phyloP scores from a whole-genome alignment of 2,329 filamentous ascomycete genomes.

The Fusarium sp. region DNA sequence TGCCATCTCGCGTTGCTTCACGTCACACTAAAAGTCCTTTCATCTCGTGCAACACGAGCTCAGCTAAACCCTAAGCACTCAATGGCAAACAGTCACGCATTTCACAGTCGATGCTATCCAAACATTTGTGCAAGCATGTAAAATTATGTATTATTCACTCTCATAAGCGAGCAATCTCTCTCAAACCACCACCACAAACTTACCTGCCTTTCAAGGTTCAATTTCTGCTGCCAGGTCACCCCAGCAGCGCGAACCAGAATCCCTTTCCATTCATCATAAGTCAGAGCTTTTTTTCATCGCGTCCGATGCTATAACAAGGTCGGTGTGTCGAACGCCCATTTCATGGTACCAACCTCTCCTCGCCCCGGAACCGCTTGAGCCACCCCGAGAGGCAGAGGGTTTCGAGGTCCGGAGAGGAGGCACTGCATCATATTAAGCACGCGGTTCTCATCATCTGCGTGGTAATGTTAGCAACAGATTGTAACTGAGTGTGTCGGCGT shows the following conservation, averaged over 20 bases:
- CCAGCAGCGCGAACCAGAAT: conserved; percentile 23
- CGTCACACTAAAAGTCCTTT: conserved; percentile 33
- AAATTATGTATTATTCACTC: too few relatives aligned
- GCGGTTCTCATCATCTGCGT: conserved; percentile 98
- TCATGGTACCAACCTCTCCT: conserved; percentile 79
- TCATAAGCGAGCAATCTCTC: not conserved
- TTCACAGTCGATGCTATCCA: not conserved
- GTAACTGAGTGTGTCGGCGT: not conserved
- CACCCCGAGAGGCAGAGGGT: conserved; percentile 80
- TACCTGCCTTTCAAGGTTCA: conserved; percentile 18
- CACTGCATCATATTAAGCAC: conserved; percentile 90
- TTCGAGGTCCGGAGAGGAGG: conserved; percentile 71
- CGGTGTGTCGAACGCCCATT: conserved; percentile 99
- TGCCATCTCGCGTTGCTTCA: conserved; percentile 15
- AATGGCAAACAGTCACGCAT: not conserved
- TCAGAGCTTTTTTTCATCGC: conserved; percentile 99
- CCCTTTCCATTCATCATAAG: conserved; percentile 57
- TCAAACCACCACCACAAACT: conserved; percentile 1
- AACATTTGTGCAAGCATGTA: too few relatives aligned
- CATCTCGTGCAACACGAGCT: conserved; percentile 14
- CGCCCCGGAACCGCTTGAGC: conserved; percentile 87
- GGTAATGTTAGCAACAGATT: conserved; percentile 46
- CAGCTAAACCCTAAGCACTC: not conserved
- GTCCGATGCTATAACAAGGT: conserved; percentile 97
- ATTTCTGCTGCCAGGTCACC: conserved; percentile 19